Conservation (phyloP, 352 stramenopile genomes). For the Globisporangium abappressorium region DNA sequence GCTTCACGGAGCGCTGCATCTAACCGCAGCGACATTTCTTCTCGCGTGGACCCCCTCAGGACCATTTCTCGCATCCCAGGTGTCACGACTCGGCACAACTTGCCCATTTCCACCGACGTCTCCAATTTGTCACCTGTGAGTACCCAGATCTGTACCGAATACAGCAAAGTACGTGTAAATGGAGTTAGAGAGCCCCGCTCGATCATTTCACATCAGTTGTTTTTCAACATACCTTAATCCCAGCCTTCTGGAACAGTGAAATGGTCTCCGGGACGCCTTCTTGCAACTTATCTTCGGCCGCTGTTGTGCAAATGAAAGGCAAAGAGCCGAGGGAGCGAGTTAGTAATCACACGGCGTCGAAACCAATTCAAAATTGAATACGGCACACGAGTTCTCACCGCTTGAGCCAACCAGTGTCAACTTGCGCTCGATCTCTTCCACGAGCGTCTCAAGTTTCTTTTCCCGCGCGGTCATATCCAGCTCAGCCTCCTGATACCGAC, state of each 20-base stretch:
- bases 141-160: slow-evolving; percentile 80
- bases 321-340: not conserved
- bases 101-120: slow-evolving; percentile 98
- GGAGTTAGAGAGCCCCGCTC: not conserved
- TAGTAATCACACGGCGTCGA: slow-evolving; percentile 2
- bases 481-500: slow-evolving; percentile 64
- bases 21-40: slow-evolving; percentile 52
- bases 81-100: slow-evolving; percentile 83
- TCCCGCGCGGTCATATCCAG: slow-evolving; percentile 71
- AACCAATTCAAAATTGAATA: not conserved
- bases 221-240: slow-evolving; percentile 90
- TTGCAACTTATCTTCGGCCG: slow-evolving; percentile 98
- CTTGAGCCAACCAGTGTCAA: slow-evolving; percentile 86
- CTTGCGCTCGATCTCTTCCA: slow-evolving; percentile 81
- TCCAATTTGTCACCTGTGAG: slow-evolving; percentile 98
- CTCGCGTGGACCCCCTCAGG: slow-evolving; percentile 36
- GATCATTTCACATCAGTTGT: not conserved
- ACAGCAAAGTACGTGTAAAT: not conserved
- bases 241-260: slow-evolving; percentile 86
- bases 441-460: slow-evolving; percentile 43
- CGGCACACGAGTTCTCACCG: slow-evolving; percentile 30
- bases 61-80: slow-evolving; percentile 80
- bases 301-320: slow-evolving; percentile 24
- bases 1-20: slow-evolving; percentile 46
- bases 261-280: slow-evolving; percentile 94